Evolutionary conservation across 768 basidiomycete genomes (phyloP).

Genomic region (Mycena kentingensis): DNA sequence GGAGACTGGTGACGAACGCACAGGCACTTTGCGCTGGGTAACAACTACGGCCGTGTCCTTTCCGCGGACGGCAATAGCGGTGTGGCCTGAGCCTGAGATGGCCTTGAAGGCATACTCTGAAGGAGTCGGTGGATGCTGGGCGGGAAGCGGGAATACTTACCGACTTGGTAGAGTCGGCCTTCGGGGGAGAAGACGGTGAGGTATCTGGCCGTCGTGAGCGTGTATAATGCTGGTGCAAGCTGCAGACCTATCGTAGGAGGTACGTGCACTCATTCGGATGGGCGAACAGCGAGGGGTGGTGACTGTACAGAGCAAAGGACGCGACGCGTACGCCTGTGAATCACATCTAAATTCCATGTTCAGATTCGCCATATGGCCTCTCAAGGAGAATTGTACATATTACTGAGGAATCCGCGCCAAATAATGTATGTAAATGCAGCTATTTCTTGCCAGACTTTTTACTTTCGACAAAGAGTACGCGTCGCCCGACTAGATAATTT

Average conservation of each 20-base stretch:
- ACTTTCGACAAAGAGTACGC: slow-evolving; percentile 80
- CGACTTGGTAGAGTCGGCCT: slow-evolving; percentile 98
- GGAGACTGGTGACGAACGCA: slow-evolving; percentile 44
- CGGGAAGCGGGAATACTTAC: slow-evolving; percentile 45
- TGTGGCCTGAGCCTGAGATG: slow-evolving; percentile 95
- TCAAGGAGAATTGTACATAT: slow-evolving; percentile 13
- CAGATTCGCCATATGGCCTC: too few species aligned
- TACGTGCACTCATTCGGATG: too few species aligned
- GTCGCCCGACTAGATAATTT: slow-evolving; percentile 54
- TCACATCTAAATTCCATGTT: too few species aligned
- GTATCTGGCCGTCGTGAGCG: slow-evolving; percentile 52
- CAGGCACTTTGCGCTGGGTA: slow-evolving; percentile 98
- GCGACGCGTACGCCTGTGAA: slow-evolving; percentile 61
- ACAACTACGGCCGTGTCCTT: slow-evolving; percentile 95
- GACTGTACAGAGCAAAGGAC: slow-evolving; percentile 29
- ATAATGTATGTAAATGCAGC: too few species aligned
- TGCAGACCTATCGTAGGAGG: slow-evolving; percentile 84
- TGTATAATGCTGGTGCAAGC: not conserved
- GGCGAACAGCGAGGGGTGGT: too few species aligned
- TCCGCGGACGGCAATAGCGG: slow-evolving; percentile 88
- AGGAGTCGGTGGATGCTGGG: slow-evolving; percentile 17
- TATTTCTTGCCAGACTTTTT: slow-evolving; percentile 66
- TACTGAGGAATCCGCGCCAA: too few species aligned
- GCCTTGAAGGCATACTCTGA: slow-evolving; percentile 99
- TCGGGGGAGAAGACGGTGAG: slow-evolving; percentile 97